Evolutionary conservation across 208 protist species (phyloP).

Genomic region (Leishmania aethiopica): DNA sequence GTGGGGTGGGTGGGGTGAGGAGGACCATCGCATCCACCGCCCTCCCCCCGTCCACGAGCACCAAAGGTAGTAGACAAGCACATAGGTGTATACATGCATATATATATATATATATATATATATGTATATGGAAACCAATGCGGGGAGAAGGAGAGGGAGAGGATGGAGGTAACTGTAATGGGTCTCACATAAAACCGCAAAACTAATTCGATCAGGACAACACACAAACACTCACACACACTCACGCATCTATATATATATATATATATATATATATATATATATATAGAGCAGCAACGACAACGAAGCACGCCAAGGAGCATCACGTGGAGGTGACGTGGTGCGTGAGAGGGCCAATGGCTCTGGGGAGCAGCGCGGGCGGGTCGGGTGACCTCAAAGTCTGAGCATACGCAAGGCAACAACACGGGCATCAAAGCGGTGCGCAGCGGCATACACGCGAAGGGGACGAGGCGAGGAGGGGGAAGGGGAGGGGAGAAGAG

Average conservation of each 20-base stretch:
- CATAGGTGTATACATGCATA: not conserved
- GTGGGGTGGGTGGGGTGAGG: not conserved
- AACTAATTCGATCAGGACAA: not conserved
- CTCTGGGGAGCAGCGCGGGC: no score
- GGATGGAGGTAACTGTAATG: not conserved
- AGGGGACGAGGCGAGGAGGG: no score
- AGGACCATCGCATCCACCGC: not conserved
- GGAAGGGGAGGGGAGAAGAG: no score
- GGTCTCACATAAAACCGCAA: not conserved
- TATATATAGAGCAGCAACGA: not conserved
- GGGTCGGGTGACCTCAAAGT: not conserved
- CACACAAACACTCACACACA: not conserved
- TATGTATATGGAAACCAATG: not conserved
- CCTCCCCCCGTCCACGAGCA: not conserved
- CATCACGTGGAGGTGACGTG: not conserved
- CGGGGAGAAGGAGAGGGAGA: not conserved
- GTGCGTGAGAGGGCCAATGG: not conserved
- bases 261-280: no score
- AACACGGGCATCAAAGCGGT: not conserved
- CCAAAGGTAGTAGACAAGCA: not conserved
- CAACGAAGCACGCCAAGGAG: not conserved
- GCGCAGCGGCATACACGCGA: no score
- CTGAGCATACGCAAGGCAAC: not conserved
- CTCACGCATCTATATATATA: no score
- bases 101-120: slow-evolving; percentile 2